Conservation (phyloP, 2,329 filamentous ascomycete genomes). For the Fusarium liriodendri region DNA sequence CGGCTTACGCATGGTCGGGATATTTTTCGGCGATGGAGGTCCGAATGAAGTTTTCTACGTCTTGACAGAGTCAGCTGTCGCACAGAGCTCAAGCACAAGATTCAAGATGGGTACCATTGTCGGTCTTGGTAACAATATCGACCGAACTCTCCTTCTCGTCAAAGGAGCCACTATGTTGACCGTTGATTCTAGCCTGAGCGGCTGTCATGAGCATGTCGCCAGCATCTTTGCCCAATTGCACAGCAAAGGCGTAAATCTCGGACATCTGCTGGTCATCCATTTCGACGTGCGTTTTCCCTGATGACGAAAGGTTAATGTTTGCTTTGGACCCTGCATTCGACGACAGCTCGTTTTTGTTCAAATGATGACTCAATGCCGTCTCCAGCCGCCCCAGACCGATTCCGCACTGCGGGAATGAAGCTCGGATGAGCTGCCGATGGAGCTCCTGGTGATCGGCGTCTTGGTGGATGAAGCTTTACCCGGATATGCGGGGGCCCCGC, state of each 20-base stretch:
- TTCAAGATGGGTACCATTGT: slow-evolving; percentile 65
- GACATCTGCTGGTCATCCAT: slow-evolving; percentile 63
- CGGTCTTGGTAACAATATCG: slow-evolving; percentile 82
- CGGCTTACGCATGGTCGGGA: slow-evolving; percentile 71
- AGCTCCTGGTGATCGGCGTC: slow-evolving; percentile 1
- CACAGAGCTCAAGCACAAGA: neutral
- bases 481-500: slow-evolving; percentile 21
- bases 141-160: slow-evolving; percentile 79
- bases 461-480: slow-evolving; percentile 43
- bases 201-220: slow-evolving; percentile 74
- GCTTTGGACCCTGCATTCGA: neutral
- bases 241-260: slow-evolving; percentile 76
- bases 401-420: slow-evolving; percentile 30
- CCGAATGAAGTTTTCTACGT: slow-evolving; percentile 79
- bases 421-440: slow-evolving; percentile 33
- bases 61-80: slow-evolving; percentile 51
- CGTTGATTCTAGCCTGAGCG: slow-evolving; percentile 51
- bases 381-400: slow-evolving; percentile 25
- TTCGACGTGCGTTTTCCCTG: slow-evolving; percentile 16
- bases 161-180: slow-evolving; percentile 37
- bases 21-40: slow-evolving; percentile 68
- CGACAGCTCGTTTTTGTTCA: slow-evolving; percentile 22
- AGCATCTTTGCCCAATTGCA: slow-evolving; percentile 77
- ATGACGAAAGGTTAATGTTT: slow-evolving; percentile 4
- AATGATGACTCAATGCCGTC: slow-evolving; percentile 23